phyloP scores from a whole-genome alignment of 1,284 basidiomycete genomes.

The Grifola frondosa region DNA sequence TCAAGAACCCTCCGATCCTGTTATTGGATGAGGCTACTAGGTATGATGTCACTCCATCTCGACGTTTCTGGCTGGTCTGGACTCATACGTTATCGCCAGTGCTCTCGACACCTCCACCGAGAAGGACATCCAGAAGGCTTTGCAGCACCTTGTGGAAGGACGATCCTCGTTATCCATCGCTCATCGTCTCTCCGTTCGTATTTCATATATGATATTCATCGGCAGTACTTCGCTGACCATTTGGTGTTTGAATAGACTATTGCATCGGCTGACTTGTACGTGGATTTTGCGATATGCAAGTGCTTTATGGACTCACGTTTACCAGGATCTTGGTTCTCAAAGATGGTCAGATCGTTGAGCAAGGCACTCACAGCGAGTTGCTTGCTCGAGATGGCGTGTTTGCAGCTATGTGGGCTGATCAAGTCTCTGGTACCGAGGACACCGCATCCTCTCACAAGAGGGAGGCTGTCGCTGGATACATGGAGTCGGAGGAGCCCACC shows the following conservation, averaged over 20 bases:
- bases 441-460: conserved; percentile 34
- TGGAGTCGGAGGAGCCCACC: conserved; percentile 22
- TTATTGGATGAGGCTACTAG: conserved; percentile 83
- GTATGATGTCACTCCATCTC: too few relatives aligned
- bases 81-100: conserved; percentile 35
- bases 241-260: conserved; percentile 54
- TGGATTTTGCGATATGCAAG: conserved; percentile 14
- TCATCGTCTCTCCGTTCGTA: conserved; percentile 73
- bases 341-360: conserved; percentile 79
- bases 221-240: conserved; percentile 15
- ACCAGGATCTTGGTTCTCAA: conserved; percentile 78
- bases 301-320: conserved; percentile 12
- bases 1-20: conserved; percentile 84
- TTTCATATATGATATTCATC: conserved; percentile 7
- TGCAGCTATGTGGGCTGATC: conserved; percentile 81
- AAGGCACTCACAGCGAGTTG: conserved; percentile 74
- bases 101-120: conserved; percentile 84
- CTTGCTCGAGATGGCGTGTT: conserved; percentile 68
- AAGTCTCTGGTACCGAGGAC: conserved; percentile 61
- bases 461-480: conserved; percentile 44
- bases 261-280: conserved; percentile 71
- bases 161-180: conserved; percentile 80
- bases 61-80: too few relatives aligned
- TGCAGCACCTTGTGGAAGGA: conserved; percentile 69
- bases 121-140: conserved; percentile 80